These are phyloP conservation scores for Phytophthora pluvialis DNA, from an alignment of 352 stramenopile genomes.

Conservation along the genomic window DNA sequence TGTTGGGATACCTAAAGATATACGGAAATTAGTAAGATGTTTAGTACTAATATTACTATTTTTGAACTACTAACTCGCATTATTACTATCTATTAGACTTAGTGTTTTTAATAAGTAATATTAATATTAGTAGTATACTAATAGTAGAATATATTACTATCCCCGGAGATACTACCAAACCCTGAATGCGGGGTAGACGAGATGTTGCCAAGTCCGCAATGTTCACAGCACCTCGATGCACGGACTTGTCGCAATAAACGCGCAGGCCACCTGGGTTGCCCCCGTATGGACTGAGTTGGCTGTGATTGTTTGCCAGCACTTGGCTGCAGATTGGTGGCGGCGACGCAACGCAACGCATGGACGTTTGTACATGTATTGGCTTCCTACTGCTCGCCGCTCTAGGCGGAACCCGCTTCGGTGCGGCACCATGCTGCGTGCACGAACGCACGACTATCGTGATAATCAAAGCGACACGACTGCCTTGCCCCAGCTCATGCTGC, in stretches of 20 bases:
- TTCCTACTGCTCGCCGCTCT: conserved; percentile 14
- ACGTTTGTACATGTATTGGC: conserved; percentile 12
- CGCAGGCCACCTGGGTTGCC: conserved; percentile 10
- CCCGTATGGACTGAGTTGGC: conserved; percentile 8
- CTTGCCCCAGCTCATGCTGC: conserved; percentile 16
- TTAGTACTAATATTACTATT: too few species aligned
- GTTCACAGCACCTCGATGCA: conserved; percentile 5
- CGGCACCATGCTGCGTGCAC: conserved; percentile 2
- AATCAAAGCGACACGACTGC: conserved; percentile 19
- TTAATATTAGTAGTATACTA: too few species aligned
- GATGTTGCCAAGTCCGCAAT: too few species aligned
- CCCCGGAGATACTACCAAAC: too few species aligned
- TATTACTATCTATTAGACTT: too few species aligned
- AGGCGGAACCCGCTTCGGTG: conserved; percentile 14
- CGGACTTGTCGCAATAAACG: conserved; percentile 24
- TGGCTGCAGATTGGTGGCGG: neutral
- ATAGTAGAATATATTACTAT: too few species aligned
- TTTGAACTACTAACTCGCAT: too few species aligned
- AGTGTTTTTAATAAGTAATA: too few species aligned
- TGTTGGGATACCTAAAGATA: too few species aligned
- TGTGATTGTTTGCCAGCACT: conserved; percentile 2
- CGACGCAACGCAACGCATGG: too few species aligned
- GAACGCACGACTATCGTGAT: conserved; percentile 22
- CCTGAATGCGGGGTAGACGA: too few species aligned
- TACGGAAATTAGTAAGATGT: too few species aligned